Evolutionary conservation across 2,329 filamentous ascomycete species (phyloP).

Genomic region (Chrysoporthe austroafricana): DNA sequence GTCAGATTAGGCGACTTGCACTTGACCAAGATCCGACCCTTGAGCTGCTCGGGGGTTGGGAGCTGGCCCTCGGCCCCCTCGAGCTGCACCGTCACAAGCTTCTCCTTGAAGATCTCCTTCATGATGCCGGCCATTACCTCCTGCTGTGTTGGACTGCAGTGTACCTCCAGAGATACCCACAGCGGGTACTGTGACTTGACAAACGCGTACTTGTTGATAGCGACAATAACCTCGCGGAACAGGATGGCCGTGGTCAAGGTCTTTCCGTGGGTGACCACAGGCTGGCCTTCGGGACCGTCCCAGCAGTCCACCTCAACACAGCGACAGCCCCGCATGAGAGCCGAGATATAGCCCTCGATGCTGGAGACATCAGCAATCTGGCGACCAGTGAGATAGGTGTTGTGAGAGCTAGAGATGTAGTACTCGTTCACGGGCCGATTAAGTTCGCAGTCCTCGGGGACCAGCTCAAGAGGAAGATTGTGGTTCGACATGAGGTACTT

Average conservation of each 20-base stretch:
- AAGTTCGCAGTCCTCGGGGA: conserved; percentile 65
- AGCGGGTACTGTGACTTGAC: conserved; percentile 83
- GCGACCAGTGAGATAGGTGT: conserved; percentile 91
- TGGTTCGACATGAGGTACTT: conserved; percentile 75
- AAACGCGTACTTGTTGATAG: conserved; percentile 95
- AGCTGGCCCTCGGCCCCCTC: conserved; percentile 69
- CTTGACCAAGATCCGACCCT: conserved; percentile 85
- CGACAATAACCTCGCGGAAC: conserved; percentile 89
- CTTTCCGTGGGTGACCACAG: conserved; percentile 87
- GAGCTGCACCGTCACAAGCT: conserved; percentile 76
- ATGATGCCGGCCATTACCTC: conserved; percentile 87
- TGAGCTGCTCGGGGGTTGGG: conserved; percentile 84
- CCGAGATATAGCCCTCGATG: conserved; percentile 91
- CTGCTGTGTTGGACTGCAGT: conserved; percentile 85
- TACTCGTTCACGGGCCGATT: conserved; percentile 93
- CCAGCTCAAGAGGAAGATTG: conserved; percentile 69
- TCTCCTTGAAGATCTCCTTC: conserved; percentile 79
- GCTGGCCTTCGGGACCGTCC: conserved; percentile 87
- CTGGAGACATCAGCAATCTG: conserved; percentile 91
- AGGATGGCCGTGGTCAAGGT: conserved; percentile 87
- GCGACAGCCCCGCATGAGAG: conserved; percentile 85
- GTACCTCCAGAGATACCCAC: conserved; percentile 94
- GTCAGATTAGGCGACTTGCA: conserved; percentile 78
- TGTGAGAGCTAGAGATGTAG: conserved; percentile 97
- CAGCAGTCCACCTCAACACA: conserved; percentile 98